These are phyloP conservation scores for Suhomyces xylopsoci DNA, from an alignment of 805 yeast species.

Conservation along the genomic window DNA sequence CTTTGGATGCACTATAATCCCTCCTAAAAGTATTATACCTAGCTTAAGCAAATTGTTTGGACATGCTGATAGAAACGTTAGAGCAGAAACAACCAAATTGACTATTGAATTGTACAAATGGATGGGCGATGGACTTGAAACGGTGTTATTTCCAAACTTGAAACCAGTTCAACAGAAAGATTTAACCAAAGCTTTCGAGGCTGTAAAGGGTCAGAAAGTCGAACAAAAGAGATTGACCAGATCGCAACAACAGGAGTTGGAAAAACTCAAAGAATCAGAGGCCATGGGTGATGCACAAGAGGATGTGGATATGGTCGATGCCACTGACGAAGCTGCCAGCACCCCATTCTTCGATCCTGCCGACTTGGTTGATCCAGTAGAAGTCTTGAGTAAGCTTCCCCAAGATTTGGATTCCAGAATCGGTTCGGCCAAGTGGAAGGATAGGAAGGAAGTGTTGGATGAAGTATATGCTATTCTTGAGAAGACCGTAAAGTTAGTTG, in stretches of 20 bases:
- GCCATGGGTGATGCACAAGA: conserved; percentile 3
- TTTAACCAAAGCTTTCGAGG: conserved; percentile 63
- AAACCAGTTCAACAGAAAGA: conserved; percentile 94
- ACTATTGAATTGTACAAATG: conserved; percentile 70
- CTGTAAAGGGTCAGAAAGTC: conserved; percentile 38
- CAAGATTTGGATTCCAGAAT: conserved; percentile 53
- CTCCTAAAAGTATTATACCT: conserved; percentile 55
- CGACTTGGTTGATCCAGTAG: conserved; percentile 67
- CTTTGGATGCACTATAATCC: conserved; percentile 63
- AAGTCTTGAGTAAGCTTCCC: conserved; percentile 66
- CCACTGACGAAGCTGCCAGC: conserved; percentile 12
- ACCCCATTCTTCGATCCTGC: conserved; percentile 53
- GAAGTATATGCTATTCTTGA: conserved; percentile 48
- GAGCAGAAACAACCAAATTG: conserved; percentile 71
- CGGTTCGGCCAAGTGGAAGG: conserved; percentile 80
- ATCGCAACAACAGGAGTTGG: conserved; percentile 45
- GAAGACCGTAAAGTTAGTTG: conserved; percentile 53
- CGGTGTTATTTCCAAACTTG: conserved; percentile 60
- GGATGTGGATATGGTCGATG: conserved; percentile 33
- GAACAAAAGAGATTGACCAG: conserved; percentile 55
- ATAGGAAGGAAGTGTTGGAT: conserved; percentile 80
- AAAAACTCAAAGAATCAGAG: not conserved
- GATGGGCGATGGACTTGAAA: conserved; percentile 63
- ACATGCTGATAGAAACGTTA: conserved; percentile 83
- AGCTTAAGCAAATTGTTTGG: conserved; percentile 66